Percentiles rank a stretch among this genome's conserved stretches.
Conservation (phyloP, 192 early-diverging fungal genomes). For the Coemansia pectinata region DNA sequence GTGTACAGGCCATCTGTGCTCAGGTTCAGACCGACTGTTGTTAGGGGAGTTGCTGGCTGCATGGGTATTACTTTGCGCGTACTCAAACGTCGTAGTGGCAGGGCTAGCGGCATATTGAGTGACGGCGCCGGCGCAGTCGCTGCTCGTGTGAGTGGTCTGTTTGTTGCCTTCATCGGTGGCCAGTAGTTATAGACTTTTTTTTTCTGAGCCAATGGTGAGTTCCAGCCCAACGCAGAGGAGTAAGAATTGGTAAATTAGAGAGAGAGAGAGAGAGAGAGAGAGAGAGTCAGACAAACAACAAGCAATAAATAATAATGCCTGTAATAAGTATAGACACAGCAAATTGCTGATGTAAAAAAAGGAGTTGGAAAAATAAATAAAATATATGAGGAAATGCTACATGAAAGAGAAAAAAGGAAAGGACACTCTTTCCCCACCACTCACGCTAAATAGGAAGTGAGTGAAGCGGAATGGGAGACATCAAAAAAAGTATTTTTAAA, state of each 20-base stretch:
- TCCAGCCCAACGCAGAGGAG: not conserved
- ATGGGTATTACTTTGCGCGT: slow-evolving; percentile 16
- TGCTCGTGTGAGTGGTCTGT: slow-evolving; percentile 16
- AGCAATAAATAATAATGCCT: not conserved
- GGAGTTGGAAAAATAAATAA: slow-evolving; percentile 5
- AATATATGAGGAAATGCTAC: not conserved
- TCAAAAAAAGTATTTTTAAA: not conserved
- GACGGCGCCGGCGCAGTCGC: slow-evolving; percentile 10
- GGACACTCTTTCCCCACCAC: not conserved
- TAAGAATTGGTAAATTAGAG: not conserved
- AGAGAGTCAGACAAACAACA: not conserved
- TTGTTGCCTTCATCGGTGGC: not conserved
- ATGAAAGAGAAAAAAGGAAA: not conserved
- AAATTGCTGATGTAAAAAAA: not conserved
- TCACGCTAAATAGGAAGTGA: not conserved
- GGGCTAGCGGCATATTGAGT: not conserved
- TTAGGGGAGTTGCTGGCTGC: not conserved
- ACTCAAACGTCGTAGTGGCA: slow-evolving; percentile 9
- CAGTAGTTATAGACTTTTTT: not conserved
- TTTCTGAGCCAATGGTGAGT: not conserved
- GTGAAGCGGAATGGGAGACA: not conserved
- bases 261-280: not conserved
- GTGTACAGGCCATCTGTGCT: slow-evolving; percentile 8
- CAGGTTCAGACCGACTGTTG: slow-evolving; percentile 8
- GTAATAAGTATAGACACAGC: not conserved